A percentile compares a stretch with the other conserved stretches of the same genome.
Evolutionary conservation across 2,329 filamentous ascomycete species (phyloP).

Genomic region (Claviceps humidiphila): DNA sequence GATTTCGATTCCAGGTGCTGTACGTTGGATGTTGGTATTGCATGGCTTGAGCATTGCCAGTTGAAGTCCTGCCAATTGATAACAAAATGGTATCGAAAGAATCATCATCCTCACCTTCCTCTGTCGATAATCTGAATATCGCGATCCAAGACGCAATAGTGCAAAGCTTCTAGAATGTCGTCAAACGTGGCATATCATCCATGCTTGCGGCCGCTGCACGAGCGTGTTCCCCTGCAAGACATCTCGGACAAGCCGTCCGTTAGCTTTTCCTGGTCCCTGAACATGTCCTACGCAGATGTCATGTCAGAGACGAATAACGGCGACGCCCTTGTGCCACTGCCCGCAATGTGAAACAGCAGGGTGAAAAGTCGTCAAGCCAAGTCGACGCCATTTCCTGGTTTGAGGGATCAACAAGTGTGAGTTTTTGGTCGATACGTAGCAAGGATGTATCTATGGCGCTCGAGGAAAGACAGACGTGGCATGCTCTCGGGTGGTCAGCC

Average conservation of each 20-base stretch:
- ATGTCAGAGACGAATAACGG: neutral
- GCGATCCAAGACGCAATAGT: neutral
- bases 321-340: neutral
- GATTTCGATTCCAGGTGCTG: neutral
- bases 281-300: neutral
- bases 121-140: neutral
- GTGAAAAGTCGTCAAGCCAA: neutral
- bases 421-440: neutral
- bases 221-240: neutral
- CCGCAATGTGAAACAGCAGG: neutral
- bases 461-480: neutral
- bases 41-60: neutral
- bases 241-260: constrained; percentile 1
- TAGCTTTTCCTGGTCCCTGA: neutral
- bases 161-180: constrained; percentile 1
- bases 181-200: neutral
- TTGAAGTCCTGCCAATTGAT: neutral
- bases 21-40: neutral
- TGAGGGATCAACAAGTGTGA: neutral
- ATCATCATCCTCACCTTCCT: neutral
- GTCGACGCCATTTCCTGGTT: neutral
- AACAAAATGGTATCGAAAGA: neutral
- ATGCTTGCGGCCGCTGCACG: neutral
- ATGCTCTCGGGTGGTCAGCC: neutral
- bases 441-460: neutral